phyloP scores from a whole-genome alignment of 2,329 filamentous ascomycete genomes.

The Fusarium palustre region DNA sequence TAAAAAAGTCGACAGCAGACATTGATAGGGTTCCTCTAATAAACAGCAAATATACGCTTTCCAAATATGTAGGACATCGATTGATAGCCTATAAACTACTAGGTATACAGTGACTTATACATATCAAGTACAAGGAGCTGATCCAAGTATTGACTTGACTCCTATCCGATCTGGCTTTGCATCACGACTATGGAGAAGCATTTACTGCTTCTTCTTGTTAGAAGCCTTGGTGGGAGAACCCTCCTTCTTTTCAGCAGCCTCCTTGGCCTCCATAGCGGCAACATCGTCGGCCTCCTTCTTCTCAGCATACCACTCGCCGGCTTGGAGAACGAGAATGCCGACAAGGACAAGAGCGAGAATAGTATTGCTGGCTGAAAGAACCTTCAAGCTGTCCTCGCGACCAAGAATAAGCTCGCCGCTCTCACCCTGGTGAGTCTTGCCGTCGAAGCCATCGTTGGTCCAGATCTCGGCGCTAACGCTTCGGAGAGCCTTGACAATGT shows the following conservation, averaged over 20 bases:
- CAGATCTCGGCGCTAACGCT: slow-evolving; percentile 81
- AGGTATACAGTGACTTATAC: slow-evolving; percentile 17
- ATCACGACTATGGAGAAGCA: not conserved
- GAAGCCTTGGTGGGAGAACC: slow-evolving; percentile 45
- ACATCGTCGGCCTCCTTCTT: slow-evolving; percentile 88
- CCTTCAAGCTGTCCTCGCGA: slow-evolving; percentile 89
- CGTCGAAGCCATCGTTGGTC: slow-evolving; percentile 56
- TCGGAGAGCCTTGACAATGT: slow-evolving; percentile 94
- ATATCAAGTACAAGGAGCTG: not conserved
- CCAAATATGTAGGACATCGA: not conserved
- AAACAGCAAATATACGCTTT: slow-evolving; percentile 3
- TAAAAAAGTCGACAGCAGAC: not conserved
- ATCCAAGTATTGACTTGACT: slow-evolving; percentile 1
- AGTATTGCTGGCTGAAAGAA: slow-evolving; percentile 93
- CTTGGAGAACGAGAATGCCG: slow-evolving; percentile 91
- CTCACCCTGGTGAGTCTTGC: slow-evolving; percentile 54
- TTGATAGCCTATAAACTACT: slow-evolving; percentile 15
- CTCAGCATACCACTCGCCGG: slow-evolving; percentile 98
- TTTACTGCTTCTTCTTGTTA: slow-evolving; percentile 55
- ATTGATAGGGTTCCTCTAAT: not conserved
- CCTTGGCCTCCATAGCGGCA: slow-evolving; percentile 66
- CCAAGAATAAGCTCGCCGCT: slow-evolving; percentile 76
- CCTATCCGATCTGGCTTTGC: not conserved
- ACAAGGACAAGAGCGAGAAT: slow-evolving; percentile 93
- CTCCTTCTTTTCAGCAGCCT: slow-evolving; percentile 54